Evolutionary conservation across 345 rosid species (phyloP), one percentile per base, ranked within the genome.

Genomic region (Acer saccharum): DNA sequence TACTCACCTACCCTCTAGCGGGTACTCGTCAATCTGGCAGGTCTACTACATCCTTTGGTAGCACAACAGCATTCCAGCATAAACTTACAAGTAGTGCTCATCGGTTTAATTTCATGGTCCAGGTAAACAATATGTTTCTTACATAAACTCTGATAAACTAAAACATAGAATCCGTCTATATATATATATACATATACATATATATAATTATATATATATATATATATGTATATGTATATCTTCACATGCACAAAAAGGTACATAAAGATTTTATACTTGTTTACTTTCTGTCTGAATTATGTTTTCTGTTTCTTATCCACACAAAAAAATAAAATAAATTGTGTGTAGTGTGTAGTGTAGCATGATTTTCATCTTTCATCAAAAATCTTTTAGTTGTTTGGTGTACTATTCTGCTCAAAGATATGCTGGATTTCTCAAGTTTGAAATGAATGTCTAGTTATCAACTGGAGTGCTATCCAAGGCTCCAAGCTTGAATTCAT

Each of bases 41-140:
- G 86, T 77, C 87, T 29, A 77, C 79, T 77, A 70, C 91, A 71
- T 87, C 90, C 71, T 60, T 82, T 73, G 81, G 88, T 63, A 84
- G 68, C 62, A 71, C 88, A 71, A 79, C 88, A 52, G 87, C 88
- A 78, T 91, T 86, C 83, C 99, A 94, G 68, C 91, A 90, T 84
- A 97, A 89, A 83, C 97, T 97, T 79, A 93, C 98, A 50, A 89
- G 93, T 69, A 97, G 99, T 73, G 99, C 99, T 35, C 99, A 93
- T 87, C 91, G 96, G 57, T 97, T 97, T 89, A 94, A 93, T 88
- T 84, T 90, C 58, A 97, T 97, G 99, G 98, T 97, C 83, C 99
- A 97, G 98, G 99, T 97, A 86, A 86, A 73, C 75, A 68, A 20
- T 75, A 67, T 69, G 29, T 62, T 65, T 55, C 65, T 21, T 60